Conservation (phyloP, 2,329 filamentous ascomycete genomes). For the Penicillium sp. region DNA sequence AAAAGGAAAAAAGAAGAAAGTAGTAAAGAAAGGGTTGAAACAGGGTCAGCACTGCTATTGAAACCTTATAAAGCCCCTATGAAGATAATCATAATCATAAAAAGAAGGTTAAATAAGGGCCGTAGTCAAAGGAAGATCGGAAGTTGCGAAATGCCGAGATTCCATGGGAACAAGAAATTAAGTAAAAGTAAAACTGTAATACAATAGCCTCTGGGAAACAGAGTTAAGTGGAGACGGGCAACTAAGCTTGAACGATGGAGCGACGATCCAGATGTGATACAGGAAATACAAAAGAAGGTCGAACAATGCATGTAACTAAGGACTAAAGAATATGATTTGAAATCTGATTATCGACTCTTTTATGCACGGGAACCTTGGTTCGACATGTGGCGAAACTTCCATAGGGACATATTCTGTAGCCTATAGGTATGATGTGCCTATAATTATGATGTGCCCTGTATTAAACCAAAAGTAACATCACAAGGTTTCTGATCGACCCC, state of each 20-base stretch:
- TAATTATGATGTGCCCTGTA: neutral
- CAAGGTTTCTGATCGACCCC: constrained; percentile 2
- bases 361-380: constrained; percentile 21
- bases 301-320: constrained; percentile 1
- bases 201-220: constrained; percentile 16
- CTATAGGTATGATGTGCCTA: neutral
- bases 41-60: constrained; percentile 4
- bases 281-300: constrained; percentile 1
- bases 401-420: neutral
- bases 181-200: constrained; percentile 7
- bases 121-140: constrained; percentile 19
- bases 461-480: neutral
- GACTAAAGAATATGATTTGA: constrained; percentile 8
- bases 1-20: constrained; percentile 10
- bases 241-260: constrained; percentile 22
- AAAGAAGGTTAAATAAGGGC: constrained; percentile 30
- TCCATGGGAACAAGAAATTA: constrained; percentile 8
- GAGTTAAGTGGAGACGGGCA: constrained; percentile 19
- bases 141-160: constrained; percentile 25
- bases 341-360: constrained; percentile 12
- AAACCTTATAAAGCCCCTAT: constrained; percentile 11
- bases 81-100: constrained; percentile 21
- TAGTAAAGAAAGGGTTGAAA: neutral
- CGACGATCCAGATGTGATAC: constrained; percentile 15
- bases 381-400: constrained; percentile 6